These are phyloP conservation scores for Podospora sp. DNA, from an alignment of 495 filamentous ascomycete species.

Conservation along the genomic window DNA sequence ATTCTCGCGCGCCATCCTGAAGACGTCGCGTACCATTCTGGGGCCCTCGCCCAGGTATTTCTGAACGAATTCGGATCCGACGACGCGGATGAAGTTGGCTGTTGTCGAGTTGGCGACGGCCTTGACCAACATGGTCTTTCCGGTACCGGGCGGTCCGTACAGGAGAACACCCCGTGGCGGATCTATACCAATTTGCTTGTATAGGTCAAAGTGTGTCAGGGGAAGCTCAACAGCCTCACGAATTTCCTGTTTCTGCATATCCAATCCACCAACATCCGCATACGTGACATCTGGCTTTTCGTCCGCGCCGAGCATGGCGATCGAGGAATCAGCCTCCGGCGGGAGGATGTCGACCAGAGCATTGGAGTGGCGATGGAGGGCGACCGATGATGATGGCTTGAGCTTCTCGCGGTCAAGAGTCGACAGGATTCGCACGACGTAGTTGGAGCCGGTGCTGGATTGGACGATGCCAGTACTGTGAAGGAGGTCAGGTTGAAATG, in stretches of 20 bases:
- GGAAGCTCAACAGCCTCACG: constrained; percentile 96
- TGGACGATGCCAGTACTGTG: constrained; percentile 96
- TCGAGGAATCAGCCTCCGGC: constrained; percentile 95
- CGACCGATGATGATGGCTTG: constrained; percentile 96
- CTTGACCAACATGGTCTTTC: constrained; percentile 99
- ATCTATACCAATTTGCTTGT: constrained; percentile 98
- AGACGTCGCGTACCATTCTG: constrained; percentile 98
- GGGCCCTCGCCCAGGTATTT: constrained; percentile 98
- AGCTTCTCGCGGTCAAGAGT: constrained; percentile 97
- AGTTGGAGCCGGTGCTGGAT: constrained; percentile 96
- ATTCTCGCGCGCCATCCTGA: constrained; percentile 98
- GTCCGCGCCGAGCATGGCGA: constrained; percentile 93
- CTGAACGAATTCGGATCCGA: constrained; percentile 97
- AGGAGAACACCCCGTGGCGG: constrained; percentile 94
- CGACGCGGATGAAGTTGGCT: constrained; percentile 96
- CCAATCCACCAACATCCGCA: constrained; percentile 93
- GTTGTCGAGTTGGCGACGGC: constrained; percentile 98
- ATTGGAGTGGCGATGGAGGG: constrained; percentile 96
- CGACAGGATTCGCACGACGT: constrained; percentile 96
- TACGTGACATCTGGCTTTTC: constrained; percentile 99
- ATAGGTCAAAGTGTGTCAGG: constrained; percentile 94
- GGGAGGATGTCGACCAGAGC: constrained; percentile 97
- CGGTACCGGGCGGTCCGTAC: constrained; percentile 94
- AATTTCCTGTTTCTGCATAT: constrained; percentile 99
- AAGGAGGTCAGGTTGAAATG: constrained; percentile 16